Percentiles rank a stretch among this genome's conserved stretches.
Evolutionary conservation across 2,329 filamentous ascomycete genomes (phyloP).

Genomic region (Lecanicillium sp.): DNA sequence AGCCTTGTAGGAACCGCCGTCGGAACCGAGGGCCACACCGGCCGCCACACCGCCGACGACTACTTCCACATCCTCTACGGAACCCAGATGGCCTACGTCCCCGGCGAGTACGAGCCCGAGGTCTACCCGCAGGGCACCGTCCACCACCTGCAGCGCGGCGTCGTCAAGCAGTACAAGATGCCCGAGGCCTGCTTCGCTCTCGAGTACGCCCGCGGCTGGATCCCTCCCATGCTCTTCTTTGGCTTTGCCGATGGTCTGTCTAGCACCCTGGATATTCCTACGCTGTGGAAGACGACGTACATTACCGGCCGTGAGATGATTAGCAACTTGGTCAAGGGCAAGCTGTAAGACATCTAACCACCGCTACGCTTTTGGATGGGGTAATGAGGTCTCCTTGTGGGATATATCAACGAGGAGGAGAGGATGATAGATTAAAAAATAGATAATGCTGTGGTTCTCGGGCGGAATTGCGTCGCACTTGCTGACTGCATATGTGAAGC

Average conservation of each 20-base stretch:
- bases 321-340: conserved; percentile 59
- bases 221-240: conserved; percentile 87
- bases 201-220: conserved; percentile 82
- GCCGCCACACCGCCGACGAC: conserved; percentile 85
- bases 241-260: conserved; percentile 75
- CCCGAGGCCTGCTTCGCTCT: conserved; percentile 69
- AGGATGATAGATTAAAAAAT: too few relatives aligned
- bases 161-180: conserved; percentile 80
- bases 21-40: conserved; percentile 81
- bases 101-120: conserved; percentile 59
- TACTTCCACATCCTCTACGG: conserved; percentile 88
- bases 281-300: conserved; percentile 68
- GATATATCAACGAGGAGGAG: too few relatives aligned
- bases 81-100: conserved; percentile 67
- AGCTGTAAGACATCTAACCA: too few relatives aligned
- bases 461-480: too few relatives aligned
- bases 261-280: conserved; percentile 79
- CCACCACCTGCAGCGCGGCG: conserved; percentile 64
- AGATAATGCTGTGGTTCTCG: too few relatives aligned
- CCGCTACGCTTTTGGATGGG: too few relatives aligned
- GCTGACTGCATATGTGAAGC: too few relatives aligned
- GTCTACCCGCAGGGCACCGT: conserved; percentile 62
- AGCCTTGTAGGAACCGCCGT: conserved; percentile 52
- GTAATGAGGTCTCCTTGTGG: too few relatives aligned
- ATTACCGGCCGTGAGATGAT: conserved; percentile 74